Conservation (phyloP, 1,139 yeast genomes). For the Pichia sp. region DNA sequence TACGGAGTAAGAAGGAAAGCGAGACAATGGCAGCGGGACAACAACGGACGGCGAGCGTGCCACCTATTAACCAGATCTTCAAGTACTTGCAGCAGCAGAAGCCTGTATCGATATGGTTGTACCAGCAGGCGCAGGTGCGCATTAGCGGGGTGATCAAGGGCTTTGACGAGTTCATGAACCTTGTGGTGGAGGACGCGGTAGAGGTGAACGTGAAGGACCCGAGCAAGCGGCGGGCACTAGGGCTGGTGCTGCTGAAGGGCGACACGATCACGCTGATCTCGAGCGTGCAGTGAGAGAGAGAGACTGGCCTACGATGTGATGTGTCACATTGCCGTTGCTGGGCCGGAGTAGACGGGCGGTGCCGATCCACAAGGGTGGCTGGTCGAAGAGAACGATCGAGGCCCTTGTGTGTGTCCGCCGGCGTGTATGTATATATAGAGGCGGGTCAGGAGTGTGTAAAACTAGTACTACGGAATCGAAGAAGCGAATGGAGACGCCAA, state of each 20-base stretch:
- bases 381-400: neutral
- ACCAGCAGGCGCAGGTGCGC: constrained; percentile 73
- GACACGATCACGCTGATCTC: constrained; percentile 82
- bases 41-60: constrained; percentile 37
- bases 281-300: neutral
- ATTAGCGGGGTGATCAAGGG: constrained; percentile 86
- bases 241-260: constrained; percentile 77
- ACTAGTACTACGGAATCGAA: neutral
- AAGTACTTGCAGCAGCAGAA: constrained; percentile 80
- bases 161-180: constrained; percentile 96
- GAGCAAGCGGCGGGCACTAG: constrained; percentile 38
- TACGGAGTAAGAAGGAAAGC: neutral
- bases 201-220: constrained; percentile 54
- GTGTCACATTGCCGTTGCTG: neutral
- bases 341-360: neutral
- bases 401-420: neutral
- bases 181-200: constrained; percentile 85
- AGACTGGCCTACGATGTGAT: neutral
- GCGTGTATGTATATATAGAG: neutral
- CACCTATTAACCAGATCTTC: constrained; percentile 89
- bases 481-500: too few species aligned
- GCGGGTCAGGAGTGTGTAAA: neutral
- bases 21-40: neutral
- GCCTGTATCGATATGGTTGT: constrained; percentile 79
- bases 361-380: neutral